Conservation (phyloP, 2,329 filamentous ascomycete species). For the Plectosphaerella plurivora region DNA sequence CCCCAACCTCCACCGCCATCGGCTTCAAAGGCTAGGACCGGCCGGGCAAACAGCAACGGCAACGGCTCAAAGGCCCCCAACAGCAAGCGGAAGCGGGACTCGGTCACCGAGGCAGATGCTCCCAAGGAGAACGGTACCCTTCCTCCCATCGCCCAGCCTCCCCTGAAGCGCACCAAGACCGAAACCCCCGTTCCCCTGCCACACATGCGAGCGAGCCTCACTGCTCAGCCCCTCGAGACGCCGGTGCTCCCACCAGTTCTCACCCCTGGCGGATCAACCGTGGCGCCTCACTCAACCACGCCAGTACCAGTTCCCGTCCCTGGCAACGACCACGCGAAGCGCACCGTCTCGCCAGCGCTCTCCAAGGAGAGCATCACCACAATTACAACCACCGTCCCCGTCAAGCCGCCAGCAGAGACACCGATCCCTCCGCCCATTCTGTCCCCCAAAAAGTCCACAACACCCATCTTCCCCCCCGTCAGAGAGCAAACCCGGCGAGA, state of each 20-base stretch:
- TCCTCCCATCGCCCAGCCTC: conserved; percentile 22
- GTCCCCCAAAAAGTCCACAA: conserved; percentile 24
- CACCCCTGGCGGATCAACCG: conserved; percentile 17
- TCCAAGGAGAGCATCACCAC: conserved; percentile 17
- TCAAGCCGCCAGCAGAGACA: conserved; percentile 33
- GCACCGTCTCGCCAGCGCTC: conserved; percentile 1
- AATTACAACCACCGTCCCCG: conserved; percentile 28
- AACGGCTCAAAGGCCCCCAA: conserved; percentile 11
- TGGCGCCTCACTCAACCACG: conserved; percentile 21
- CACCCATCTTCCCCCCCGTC: conserved; percentile 29
- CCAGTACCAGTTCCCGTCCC: conserved; percentile 22
- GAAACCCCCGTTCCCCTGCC: conserved; percentile 52
- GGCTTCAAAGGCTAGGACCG: conserved; percentile 19
- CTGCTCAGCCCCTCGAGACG: conserved; percentile 10
- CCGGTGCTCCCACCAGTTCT: conserved; percentile 23
- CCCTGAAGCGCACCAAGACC: conserved; percentile 48
- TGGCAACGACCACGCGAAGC: conserved; percentile 9
- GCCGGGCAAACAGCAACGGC: neutral
- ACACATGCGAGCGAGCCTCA: conserved; percentile 26
- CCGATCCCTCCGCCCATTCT: conserved; percentile 31
- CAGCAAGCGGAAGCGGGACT: conserved; percentile 43
- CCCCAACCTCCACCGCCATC: conserved; percentile 17
- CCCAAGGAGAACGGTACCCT: conserved; percentile 24
- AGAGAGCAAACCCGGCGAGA: conserved; percentile 35
- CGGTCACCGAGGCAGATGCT: conserved; percentile 20